Base-by-base conservation (phyloP, 441 rosid genomes). In the Syzygium syzygioides region DNA sequence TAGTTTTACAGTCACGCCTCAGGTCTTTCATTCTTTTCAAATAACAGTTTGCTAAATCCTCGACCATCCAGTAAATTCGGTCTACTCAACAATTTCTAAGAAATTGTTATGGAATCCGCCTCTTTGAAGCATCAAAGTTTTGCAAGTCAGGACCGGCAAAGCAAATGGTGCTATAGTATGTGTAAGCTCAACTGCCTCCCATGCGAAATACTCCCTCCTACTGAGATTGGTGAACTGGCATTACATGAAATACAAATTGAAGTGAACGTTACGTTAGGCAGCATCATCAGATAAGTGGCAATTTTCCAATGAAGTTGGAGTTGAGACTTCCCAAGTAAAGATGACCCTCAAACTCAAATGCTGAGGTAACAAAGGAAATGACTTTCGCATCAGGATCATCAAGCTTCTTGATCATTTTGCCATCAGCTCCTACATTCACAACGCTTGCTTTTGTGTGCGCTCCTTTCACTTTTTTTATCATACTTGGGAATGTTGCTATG, bases 291-390 rank as follows among this genome's bases (percentile, higher is more conserved):
- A 85, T 85, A 62, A 94, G 62, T 3, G 93, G 89, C 71, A 95
- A n/a, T 87, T 93, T 95, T 37, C 96, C 94, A 28, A 93, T 57
- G 90, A 92, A 94, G 90, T 93, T 53, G 86, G 91, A 14, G 64
- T 64, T 90, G 30, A 95, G 94, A 55, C 93, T 92, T 34, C 95
- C 96, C 86, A 95, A 13, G 89, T 92, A 93, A 53, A 94, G 94
- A 87, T 94, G 91, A 86, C 89, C 93, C 26, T 93, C 95, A 85
- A 37, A 93, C 92, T 94, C 94, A 30, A 93, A 59, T 84, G 95
- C 96, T 7, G 93, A 76, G 30, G 97, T 94, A 54, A 95, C 95
- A 17, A 94, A 89, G 9, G 91, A 85, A 86, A 92, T 87, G 8
- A 94, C 94, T 85, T 87, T 90, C 34, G 95, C 96, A 14, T 87